Evolutionary conservation across 306 rosid genomes (phyloP).

Genomic region (Castanospermum australe): DNA sequence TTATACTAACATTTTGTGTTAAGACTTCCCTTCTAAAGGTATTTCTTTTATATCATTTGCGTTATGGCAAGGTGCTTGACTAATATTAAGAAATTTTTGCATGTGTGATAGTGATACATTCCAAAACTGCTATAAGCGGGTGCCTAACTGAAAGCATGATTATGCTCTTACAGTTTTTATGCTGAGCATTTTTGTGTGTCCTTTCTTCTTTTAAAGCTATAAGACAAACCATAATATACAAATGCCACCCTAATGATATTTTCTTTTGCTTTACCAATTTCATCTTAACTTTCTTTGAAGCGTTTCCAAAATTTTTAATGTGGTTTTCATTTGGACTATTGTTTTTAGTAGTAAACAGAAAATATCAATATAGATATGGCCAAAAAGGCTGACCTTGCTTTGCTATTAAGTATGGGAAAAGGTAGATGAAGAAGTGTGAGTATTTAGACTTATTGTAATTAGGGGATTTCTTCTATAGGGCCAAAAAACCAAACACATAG

Average conservation of each 20-base stretch:
- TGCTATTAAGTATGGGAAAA: background rate
- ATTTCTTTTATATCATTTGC: too few relatives aligned
- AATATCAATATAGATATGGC: background rate
- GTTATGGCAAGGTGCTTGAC: background rate
- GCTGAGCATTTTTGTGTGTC: background rate
- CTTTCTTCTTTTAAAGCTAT: background rate
- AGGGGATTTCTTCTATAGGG: too few relatives aligned
- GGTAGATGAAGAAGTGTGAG: too few relatives aligned
- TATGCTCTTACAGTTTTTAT: background rate
- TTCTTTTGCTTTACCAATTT: background rate
- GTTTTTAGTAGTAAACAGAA: background rate
- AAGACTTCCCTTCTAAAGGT: too few relatives aligned
- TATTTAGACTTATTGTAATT: too few relatives aligned
- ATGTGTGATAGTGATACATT: background rate
- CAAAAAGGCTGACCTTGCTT: background rate
- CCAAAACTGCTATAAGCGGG: background rate
- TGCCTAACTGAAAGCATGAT: too few relatives aligned
- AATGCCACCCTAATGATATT: background rate
- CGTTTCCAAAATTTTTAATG: background rate
- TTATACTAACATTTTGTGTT: too few relatives aligned
- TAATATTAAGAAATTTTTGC: background rate
- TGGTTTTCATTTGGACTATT: background rate
- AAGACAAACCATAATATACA: background rate
- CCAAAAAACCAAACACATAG: too few relatives aligned
- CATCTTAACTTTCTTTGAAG: background rate